Percentiles rank a stretch among this genome's conserved stretches.
phyloP scores from a whole-genome alignment of 139 green algal species.

The Zygnema circumcarinatum region DNA sequence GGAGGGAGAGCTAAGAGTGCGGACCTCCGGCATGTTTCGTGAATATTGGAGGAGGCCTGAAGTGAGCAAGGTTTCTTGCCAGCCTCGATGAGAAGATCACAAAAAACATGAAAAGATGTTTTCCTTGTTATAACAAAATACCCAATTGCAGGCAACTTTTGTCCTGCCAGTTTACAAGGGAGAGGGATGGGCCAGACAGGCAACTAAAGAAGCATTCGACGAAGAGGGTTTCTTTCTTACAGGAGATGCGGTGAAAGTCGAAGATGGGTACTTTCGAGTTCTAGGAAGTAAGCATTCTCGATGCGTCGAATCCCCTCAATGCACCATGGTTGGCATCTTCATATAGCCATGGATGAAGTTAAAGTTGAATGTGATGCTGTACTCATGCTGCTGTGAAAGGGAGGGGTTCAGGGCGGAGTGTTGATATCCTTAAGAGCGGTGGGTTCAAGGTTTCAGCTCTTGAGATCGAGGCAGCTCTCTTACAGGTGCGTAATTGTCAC shows the following conservation, averaged over 20 bases:
- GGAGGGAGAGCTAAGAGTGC: conserved; percentile 77
- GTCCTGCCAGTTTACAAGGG: too few relatives aligned
- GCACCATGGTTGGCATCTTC: too few relatives aligned
- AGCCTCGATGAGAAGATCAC: too few relatives aligned
- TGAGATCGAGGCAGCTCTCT: conserved; percentile 79
- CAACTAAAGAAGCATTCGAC: conserved; percentile 82
- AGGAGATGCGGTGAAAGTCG: conserved; percentile 64
- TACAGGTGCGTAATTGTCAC: conserved; percentile 66
- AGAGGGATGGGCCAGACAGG: conserved; percentile 61
- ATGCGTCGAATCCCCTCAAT: too few relatives aligned
- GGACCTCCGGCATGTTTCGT: conserved; percentile 78
- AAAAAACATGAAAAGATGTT: too few relatives aligned
- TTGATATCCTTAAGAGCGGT: conserved; percentile 95
- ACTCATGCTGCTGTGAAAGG: too few relatives aligned
- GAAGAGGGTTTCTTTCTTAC: conserved; percentile 88
- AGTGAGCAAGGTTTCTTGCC: too few relatives aligned
- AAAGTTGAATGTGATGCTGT: too few relatives aligned
- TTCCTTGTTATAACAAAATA: too few relatives aligned
- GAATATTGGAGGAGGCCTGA: conserved; percentile 84
- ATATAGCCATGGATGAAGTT: too few relatives aligned
- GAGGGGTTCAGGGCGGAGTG: conserved; percentile 62
- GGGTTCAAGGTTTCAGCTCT: conserved; percentile 88
- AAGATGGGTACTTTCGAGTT: conserved; percentile 77
- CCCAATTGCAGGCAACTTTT: too few relatives aligned
- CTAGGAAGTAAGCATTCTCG: conserved; percentile 81